These are phyloP conservation scores for Cryphonectria carpinicola DNA, from an alignment of 2,329 filamentous ascomycete species.

Conservation along the genomic window DNA sequence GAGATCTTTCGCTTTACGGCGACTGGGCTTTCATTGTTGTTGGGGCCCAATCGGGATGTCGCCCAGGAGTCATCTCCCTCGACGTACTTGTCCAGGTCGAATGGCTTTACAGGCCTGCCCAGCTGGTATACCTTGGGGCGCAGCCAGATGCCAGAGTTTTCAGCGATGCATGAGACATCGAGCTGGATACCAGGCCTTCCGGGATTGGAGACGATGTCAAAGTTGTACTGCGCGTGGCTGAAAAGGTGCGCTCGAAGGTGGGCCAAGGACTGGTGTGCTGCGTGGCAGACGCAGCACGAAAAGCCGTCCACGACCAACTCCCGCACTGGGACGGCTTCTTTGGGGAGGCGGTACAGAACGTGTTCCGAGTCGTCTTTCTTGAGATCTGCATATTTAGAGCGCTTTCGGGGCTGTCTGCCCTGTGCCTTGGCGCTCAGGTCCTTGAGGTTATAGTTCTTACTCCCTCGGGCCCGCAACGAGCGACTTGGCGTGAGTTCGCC, in stretches of 20 bases:
- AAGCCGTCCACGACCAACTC: constrained; percentile 39
- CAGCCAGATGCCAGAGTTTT: constrained; percentile 28
- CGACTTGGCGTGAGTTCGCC: constrained; percentile 57
- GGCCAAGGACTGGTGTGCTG: constrained; percentile 50
- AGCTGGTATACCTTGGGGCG: constrained; percentile 47
- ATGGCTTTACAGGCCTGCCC: constrained; percentile 45
- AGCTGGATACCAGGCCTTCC: constrained; percentile 45
- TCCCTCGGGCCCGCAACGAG: constrained; percentile 51
- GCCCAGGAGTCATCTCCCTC: constrained; percentile 53
- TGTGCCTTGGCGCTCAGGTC: constrained; percentile 61
- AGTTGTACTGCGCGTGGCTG: constrained; percentile 50
- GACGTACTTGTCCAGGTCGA: constrained; percentile 50
- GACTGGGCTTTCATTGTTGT: constrained; percentile 36
- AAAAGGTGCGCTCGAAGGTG: constrained; percentile 55
- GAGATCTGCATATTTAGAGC: constrained; percentile 28
- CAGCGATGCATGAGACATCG: constrained; percentile 41
- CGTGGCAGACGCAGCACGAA: constrained; percentile 56
- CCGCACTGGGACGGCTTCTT: constrained; percentile 51
- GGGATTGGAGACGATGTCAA: constrained; percentile 44
- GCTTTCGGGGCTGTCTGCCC: constrained; percentile 53
- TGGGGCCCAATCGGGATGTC: constrained; percentile 45
- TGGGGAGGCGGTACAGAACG: constrained; percentile 51
- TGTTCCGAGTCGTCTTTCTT: constrained; percentile 43
- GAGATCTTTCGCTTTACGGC: constrained; percentile 12
- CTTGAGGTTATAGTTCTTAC: constrained; percentile 63